Percentiles rank a stretch among this genome's conserved stretches.
Evolutionary conservation across 1,284 basidiomycete species (phyloP).

Genomic region (Sporisorium iseilematis-ciliati): DNA sequence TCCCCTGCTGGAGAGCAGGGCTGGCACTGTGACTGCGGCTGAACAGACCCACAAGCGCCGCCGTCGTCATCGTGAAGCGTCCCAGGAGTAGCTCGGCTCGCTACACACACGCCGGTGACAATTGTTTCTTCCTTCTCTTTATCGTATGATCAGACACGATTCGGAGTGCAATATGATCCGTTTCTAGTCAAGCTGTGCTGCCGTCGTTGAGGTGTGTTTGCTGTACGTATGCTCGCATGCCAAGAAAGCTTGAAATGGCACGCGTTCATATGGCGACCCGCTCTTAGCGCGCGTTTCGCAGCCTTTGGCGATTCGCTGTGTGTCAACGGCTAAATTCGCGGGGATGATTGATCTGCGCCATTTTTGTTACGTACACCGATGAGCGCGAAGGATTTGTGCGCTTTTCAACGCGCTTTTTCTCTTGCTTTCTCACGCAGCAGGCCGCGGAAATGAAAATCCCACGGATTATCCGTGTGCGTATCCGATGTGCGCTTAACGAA

Average conservation of each 20-base stretch:
- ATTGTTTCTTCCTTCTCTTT: too few species aligned
- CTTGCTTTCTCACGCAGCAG: neutral
- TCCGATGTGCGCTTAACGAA: too few species aligned
- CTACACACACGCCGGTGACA: too few species aligned
- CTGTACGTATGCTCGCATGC: neutral
- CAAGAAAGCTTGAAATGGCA: neutral
- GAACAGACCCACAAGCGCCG: neutral
- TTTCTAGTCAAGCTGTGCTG: too few species aligned
- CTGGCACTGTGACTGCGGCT: neutral
- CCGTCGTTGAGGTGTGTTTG: too few species aligned
- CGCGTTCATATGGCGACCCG: neutral
- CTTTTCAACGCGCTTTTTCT: too few species aligned
- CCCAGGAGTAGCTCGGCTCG: too few species aligned
- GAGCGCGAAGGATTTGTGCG: too few species aligned
- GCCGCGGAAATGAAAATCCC: neutral
- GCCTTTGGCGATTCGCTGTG: neutral
- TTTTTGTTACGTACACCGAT: constrained; percentile 10
- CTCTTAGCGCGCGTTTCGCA: neutral
- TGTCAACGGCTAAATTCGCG: neutral
- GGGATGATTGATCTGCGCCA: neutral
- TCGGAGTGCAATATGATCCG: too few species aligned
- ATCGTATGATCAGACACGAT: too few species aligned
- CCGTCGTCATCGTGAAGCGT: neutral
- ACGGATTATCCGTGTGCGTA: too few species aligned
- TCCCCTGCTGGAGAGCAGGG: constrained; percentile 7